phyloP scores from a whole-genome alignment of 768 basidiomycete species.

The Lentinula raphanica region DNA sequence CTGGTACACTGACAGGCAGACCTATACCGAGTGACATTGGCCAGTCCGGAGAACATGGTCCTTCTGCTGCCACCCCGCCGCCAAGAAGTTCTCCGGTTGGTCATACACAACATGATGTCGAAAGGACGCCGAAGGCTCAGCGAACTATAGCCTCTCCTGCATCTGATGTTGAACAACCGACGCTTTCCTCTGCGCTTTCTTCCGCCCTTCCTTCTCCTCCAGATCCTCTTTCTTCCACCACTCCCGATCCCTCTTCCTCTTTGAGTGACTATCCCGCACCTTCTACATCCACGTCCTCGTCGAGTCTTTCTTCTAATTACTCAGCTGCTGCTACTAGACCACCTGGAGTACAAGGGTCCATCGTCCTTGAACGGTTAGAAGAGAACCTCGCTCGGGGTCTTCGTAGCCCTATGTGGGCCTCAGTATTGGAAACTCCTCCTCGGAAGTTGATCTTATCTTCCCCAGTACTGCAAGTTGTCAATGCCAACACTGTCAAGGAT shows the following conservation, averaged over 20 bases:
- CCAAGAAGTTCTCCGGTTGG: constrained; percentile 11
- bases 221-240: constrained; percentile 57
- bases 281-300: constrained; percentile 69
- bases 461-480: constrained; percentile 90
- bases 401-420: constrained; percentile 54
- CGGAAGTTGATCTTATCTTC: constrained; percentile 81
- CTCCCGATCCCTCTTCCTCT: constrained; percentile 76
- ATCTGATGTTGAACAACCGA: background rate
- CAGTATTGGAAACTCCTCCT: constrained; percentile 77
- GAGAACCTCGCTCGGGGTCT: constrained; percentile 62
- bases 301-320: constrained; percentile 66
- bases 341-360: constrained; percentile 36
- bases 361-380: constrained; percentile 65
- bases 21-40: background rate
- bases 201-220: constrained; percentile 35
- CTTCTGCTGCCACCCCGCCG: constrained; percentile 4
- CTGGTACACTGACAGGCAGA: constrained; percentile 33
- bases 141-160: constrained; percentile 4
- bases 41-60: constrained; percentile 11
- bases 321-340: constrained; percentile 31
- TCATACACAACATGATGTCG: constrained; percentile 23
- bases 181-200: background rate
- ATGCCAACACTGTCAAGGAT: constrained; percentile 91
- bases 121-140: constrained; percentile 37
- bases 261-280: constrained; percentile 64